These are phyloP conservation scores for Yamadazyma triangularis DNA, from an alignment of 1,139 yeast species.

Conservation along the genomic window DNA sequence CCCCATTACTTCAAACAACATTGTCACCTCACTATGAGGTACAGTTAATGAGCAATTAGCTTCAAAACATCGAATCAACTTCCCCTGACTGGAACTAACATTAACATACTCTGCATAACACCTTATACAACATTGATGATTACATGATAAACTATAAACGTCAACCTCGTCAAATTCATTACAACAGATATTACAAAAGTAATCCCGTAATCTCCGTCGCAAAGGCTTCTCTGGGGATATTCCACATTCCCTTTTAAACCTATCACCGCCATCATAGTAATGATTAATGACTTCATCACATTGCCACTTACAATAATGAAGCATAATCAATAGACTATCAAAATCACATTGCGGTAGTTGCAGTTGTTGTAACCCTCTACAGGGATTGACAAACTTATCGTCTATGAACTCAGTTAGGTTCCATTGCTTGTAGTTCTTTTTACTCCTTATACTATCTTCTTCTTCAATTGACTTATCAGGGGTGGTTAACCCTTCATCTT, in stretches of 20 bases:
- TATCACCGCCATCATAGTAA: slow-evolving; percentile 52
- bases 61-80: slow-evolving; percentile 65
- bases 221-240: slow-evolving; percentile 16
- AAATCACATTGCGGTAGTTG: slow-evolving; percentile 29
- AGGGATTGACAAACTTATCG: slow-evolving; percentile 15
- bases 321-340: slow-evolving; percentile 45
- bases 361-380: slow-evolving; percentile 16
- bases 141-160: slow-evolving; percentile 59
- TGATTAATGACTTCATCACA: slow-evolving; percentile 65
- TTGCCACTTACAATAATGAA: slow-evolving; percentile 69
- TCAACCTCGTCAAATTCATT: slow-evolving; percentile 37
- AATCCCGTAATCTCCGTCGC: slow-evolving; percentile 21
- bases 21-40: slow-evolving; percentile 24
- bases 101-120: slow-evolving; percentile 64
- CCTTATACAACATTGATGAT: slow-evolving; percentile 61
- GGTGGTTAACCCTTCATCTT: too few relatives aligned
- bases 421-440: slow-evolving; percentile 23
- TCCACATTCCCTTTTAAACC: slow-evolving; percentile 48
- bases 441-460: slow-evolving; percentile 1
- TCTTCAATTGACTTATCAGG: too few relatives aligned
- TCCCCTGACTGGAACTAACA: slow-evolving; percentile 48
- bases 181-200: slow-evolving; percentile 68
- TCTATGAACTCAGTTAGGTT: slow-evolving; percentile 21
- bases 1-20: slow-evolving; percentile 6
- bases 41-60: slow-evolving; percentile 27